These are phyloP conservation scores for Suillus ampliporus DNA, from an alignment of 768 basidiomycete genomes.

Conservation along the genomic window DNA sequence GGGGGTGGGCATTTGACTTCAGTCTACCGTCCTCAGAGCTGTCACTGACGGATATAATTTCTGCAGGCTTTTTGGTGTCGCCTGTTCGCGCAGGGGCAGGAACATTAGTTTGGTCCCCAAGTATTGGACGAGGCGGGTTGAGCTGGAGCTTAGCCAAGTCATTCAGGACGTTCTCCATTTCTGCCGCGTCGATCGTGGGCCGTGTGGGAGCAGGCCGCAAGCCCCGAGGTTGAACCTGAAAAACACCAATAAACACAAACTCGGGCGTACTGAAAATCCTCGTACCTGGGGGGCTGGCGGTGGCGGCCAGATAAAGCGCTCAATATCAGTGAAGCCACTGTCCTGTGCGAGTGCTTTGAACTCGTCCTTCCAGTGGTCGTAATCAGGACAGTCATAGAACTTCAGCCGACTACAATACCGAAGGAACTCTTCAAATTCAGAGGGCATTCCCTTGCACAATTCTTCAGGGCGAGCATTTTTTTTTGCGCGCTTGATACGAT, in stretches of 20 bases:
- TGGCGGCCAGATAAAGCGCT: conserved; percentile 78
- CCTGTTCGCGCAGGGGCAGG: conserved; percentile 42
- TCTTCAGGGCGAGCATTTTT: conserved; percentile 63
- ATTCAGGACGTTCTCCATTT: conserved; percentile 61
- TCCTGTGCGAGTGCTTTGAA: conserved; percentile 67
- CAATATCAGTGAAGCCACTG: conserved; percentile 59
- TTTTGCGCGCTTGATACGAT: conserved; percentile 69
- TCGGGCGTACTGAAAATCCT: conserved; percentile 5
- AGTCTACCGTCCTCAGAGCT: conserved; percentile 39
- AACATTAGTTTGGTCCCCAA: conserved; percentile 58
- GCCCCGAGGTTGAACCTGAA: conserved; percentile 39
- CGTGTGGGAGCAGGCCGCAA: conserved; percentile 26
- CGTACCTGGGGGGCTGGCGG: conserved; percentile 42
- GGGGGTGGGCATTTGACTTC: conserved; percentile 21
- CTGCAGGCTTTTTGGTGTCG: conserved; percentile 27
- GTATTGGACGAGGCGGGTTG: conserved; percentile 47
- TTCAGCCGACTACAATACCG: conserved; percentile 71
- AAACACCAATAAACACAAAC: conserved; percentile 9
- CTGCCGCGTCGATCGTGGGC: conserved; percentile 38
- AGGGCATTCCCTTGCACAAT: conserved; percentile 70
- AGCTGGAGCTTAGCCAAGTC: conserved; percentile 66
- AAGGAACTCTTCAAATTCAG: conserved; percentile 78
- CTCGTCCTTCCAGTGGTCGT: conserved; percentile 64
- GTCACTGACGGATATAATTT: conserved; percentile 51
- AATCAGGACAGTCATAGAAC: conserved; percentile 74